Evolutionary conservation across 495 filamentous ascomycete genomes (phyloP), one percentile per base, ranked within the genome.

Genomic region (Xylaria grammica): DNA sequence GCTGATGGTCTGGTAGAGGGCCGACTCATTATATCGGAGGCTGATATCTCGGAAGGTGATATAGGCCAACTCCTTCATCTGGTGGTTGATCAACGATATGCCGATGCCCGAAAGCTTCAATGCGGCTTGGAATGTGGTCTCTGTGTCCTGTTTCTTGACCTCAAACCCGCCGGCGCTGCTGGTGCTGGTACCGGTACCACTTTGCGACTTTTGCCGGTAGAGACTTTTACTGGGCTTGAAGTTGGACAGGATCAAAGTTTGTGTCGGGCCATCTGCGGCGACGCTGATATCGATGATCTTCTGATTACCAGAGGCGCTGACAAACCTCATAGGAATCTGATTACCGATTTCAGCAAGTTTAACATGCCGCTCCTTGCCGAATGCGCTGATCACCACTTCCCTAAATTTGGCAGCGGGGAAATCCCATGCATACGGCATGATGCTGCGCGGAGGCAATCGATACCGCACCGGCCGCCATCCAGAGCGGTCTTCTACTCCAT

Each of bases 341-440:
- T 97, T 97, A 44, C 95, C 95, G 70, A 99, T 99, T 72, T 99
- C 95, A 26, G 94, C 91, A 58, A 99, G 87, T 73, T 92, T 96
- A 69, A 99, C 90, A 72, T 95, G 91, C 48, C 94, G 84, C 67
- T 94, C 91, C 74, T 90, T 94, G 54, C 87, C 88, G 69, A 90
- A 87, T 24, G 90, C 89, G 44, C 78, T 88, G 72, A 99, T 83
- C 46, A 97, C 86, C 36, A 98, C 85, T 72, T 97, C 94, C 74
- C 95, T 97, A 77, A 90, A 90, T 77, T 96, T 97, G n/a, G 93
- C 92, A 5, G 95, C 93, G 1, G 95, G 95, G 78, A 95, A 98
- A 73, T 99, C 96, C 95, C 95, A 99, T 30, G 95, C 94, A 73
- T 99, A 99, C 4, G 96, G 94, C 95, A 99, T 99, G 77, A 98